Evolutionary conservation across 495 filamentous ascomycete genomes (phyloP), one percentile per base, ranked within the genome.

Genomic region (Niebla homalea): DNA sequence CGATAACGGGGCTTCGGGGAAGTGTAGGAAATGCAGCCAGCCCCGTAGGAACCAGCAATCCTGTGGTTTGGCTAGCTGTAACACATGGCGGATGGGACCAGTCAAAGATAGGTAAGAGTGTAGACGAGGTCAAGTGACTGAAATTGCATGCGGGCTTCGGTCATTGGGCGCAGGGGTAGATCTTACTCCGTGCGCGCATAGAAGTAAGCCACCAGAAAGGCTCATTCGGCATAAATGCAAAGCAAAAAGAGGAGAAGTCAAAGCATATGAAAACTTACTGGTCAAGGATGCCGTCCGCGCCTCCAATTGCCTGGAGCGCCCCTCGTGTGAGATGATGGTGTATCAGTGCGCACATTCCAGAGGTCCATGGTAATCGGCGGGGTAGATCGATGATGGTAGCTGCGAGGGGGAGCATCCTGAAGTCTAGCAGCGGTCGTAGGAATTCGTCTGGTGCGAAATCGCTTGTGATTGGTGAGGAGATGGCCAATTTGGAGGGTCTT

Each of bases 321-420:
- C 87, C 84, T 56, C 68, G 69, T 57, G 90, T 62, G 58, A 78
- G 70, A 52, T 76, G 71, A 71, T 83, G 80, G 66, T 89, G 87
- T 48, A 80, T 58, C 60, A 94, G 73, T 46, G 83, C 79, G 35
- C 89, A 58, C 48, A 76, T 62, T 57, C 84, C 86, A 58, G 67
- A 71, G 39, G 93, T 70, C 89, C 89, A 95, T 35, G 89, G 89
- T 85, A 93, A 89, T 64, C 85, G 80, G 50, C 64, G 61, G 52
- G 84, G 72, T 50, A 94, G 61, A 69, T 84, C 79, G 60, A 87
- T 56, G 32, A 89, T 67, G 57, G 75, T 77, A 48, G 78, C 77
- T 44, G 81, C 61, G 67, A 85, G 84, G 55, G 79, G 71, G 75
- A 79, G 88, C 21, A 81, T 60, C 60, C 74, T 76, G 73, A 90